Conservation (phyloP, 805 yeast species). For the Priceomyces castillae region DNA sequence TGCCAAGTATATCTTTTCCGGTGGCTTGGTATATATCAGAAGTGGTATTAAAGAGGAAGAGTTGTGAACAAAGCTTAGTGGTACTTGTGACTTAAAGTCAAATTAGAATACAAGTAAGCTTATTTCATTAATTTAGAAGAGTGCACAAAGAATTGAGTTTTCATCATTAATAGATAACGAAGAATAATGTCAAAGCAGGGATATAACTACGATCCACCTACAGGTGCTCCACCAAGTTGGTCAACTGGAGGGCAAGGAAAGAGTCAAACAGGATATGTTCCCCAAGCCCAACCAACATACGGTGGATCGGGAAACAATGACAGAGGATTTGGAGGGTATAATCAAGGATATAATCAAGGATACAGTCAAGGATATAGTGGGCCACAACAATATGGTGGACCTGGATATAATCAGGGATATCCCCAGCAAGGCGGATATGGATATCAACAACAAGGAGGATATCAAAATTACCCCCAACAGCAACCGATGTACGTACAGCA, state of each 20-base stretch:
- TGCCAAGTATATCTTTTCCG: neutral
- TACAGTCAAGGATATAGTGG: slow-evolving; percentile 20
- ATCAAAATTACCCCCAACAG: slow-evolving; percentile 41
- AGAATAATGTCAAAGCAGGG: slow-evolving; percentile 8
- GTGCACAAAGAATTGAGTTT: too few relatives aligned
- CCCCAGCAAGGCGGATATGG: slow-evolving; percentile 18
- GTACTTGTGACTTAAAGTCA: too few relatives aligned
- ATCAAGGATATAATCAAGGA: slow-evolving; percentile 19
- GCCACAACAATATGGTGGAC: slow-evolving; percentile 8
- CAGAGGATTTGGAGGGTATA: slow-evolving; percentile 21
- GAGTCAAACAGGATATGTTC: slow-evolving; percentile 15
- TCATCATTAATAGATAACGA: neutral
- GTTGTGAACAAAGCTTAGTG: too few relatives aligned
- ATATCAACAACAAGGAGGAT: slow-evolving; percentile 30
- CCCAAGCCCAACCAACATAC: slow-evolving; percentile 22
- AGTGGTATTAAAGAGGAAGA: too few relatives aligned
- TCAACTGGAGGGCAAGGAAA: slow-evolving; percentile 5
- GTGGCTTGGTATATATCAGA: too few relatives aligned
- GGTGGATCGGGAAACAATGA: slow-evolving; percentile 14
- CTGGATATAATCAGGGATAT: neutral
- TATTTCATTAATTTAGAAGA: too few relatives aligned
- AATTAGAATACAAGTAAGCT: too few relatives aligned
- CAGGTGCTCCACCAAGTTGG: slow-evolving; percentile 33
- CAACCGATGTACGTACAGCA: slow-evolving; percentile 47
- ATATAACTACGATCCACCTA: slow-evolving; percentile 18